Evolutionary conservation across 768 basidiomycete genomes (phyloP).

Genomic region (Serendipita vermifera): DNA sequence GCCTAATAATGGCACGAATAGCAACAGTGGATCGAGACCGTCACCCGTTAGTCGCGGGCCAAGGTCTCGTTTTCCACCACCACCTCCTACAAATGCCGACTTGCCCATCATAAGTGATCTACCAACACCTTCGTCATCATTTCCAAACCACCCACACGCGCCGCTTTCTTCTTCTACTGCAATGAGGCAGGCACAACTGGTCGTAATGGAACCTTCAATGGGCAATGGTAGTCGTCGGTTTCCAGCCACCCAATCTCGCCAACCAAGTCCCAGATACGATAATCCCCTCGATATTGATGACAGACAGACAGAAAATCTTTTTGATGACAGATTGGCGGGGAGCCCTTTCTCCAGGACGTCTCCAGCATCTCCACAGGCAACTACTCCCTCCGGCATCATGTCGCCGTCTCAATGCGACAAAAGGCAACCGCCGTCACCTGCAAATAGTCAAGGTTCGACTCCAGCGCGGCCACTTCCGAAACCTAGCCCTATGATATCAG

Average conservation of each 20-base stretch:
- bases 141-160: slow-evolving; percentile 1
- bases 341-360: background rate
- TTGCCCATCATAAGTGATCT: background rate
- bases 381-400: background rate
- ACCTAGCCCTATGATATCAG: background rate
- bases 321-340: background rate
- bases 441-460: too few species aligned
- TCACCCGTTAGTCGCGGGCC: background rate
- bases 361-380: background rate
- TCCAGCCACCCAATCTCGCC: background rate
- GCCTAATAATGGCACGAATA: background rate
- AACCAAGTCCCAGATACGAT: background rate
- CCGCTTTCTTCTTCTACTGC: background rate
- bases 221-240: background rate
- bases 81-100: background rate
- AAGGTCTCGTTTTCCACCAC: background rate
- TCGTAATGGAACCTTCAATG: background rate
- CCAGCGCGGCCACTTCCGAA: background rate
- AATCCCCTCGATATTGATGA: background rate
- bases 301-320: too few species aligned
- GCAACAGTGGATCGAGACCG: background rate
- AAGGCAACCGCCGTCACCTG: background rate
- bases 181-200: background rate
- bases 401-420: background rate
- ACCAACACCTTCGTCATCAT: background rate